Conservation (phyloP, 306 rosid genomes). For the Begonia masoniana region DNA sequence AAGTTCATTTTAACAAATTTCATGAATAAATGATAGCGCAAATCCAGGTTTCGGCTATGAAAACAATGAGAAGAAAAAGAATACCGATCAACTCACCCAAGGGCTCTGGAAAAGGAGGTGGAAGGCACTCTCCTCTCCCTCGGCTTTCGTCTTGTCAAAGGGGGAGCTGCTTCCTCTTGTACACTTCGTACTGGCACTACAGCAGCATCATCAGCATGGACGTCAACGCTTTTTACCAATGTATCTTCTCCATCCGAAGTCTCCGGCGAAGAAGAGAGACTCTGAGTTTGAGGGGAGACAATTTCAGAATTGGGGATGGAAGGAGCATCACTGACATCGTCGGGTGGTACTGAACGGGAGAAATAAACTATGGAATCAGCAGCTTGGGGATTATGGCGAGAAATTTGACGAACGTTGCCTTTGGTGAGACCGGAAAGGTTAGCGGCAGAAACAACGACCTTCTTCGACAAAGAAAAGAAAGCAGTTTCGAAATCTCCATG, state of each 20-base stretch:
- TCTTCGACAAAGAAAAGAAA: conserved; percentile 18
- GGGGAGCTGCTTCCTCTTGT: conserved; percentile 4
- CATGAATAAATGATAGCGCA: not conserved
- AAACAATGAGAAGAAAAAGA: not conserved
- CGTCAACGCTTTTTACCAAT: conserved; percentile 4
- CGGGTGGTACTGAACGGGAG: conserved; percentile 6
- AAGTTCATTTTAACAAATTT: not conserved
- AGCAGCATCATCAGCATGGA: not conserved
- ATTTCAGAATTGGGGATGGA: conserved; percentile 2
- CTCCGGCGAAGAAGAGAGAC: not conserved
- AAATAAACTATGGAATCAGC: conserved; percentile 41
- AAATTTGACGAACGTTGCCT: conserved; percentile 40
- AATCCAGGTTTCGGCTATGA: not conserved
- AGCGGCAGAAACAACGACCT: conserved; percentile 48
- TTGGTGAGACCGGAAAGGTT: conserved; percentile 67
- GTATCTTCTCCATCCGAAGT: not conserved
- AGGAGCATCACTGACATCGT: conserved; percentile 4
- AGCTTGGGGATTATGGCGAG: conserved; percentile 12
- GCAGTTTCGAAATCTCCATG: conserved; percentile 31
- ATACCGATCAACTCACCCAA: conserved; percentile 17
- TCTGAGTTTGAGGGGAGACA: conserved; percentile 1
- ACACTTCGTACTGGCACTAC: not conserved
- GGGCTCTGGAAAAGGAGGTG: conserved; percentile 39
- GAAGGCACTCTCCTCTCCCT: conserved; percentile 50
- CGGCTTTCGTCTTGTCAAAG: conserved; percentile 23